Evolutionary conservation across 169 alveolate genomes (phyloP), one percentile per base, ranked within the genome.

Genomic region (Plasmodium gallinaceum): DNA sequence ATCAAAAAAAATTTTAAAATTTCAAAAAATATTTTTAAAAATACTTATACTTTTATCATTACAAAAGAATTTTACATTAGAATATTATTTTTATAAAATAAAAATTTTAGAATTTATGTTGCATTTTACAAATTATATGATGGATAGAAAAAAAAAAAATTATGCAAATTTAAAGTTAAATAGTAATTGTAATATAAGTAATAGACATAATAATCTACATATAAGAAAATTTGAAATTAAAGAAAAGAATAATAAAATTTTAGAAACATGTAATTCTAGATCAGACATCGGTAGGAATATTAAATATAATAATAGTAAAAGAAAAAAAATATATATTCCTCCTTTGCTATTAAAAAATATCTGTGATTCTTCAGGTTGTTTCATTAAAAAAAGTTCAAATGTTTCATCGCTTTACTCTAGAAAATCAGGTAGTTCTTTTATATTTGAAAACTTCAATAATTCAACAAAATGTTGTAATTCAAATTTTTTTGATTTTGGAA

Each of bases 31-130:
- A 8, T 68, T 68, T 68, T 20, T 83, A n/a, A 66, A 83, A 42
- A 83, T 83, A 46, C 71, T 83, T 42, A 32, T 68, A 20, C 46
- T 62, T 18, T 22, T 83, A 26, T 83, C 91, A 9, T 54, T 52
- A 45, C 80, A 64, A 64, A 83, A 83, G 46, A 83, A 69, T 45
- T 54, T 66, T 48, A 24, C 26, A 66, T 24, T 68, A 43, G 74
- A 83, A 24, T 69, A 66, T 24, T 69, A 83, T 46, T 83, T 83
- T 83, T 68, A 83, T 62, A 83, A 57, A 46, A 60, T 51, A 37
- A 66, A 65, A 54, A 54, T 83, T 52, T 83, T 83, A 61, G 73
- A 66, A 6, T 68, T 52, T 61, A 8, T 83, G 51, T 43, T 83
- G 18, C 46, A 83, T 58, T 45, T 5, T 14, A 12, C 52, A 14